These are phyloP conservation scores for Blastocystis sp. DNA, from an alignment of 352 stramenopile species.

Conservation along the genomic window DNA sequence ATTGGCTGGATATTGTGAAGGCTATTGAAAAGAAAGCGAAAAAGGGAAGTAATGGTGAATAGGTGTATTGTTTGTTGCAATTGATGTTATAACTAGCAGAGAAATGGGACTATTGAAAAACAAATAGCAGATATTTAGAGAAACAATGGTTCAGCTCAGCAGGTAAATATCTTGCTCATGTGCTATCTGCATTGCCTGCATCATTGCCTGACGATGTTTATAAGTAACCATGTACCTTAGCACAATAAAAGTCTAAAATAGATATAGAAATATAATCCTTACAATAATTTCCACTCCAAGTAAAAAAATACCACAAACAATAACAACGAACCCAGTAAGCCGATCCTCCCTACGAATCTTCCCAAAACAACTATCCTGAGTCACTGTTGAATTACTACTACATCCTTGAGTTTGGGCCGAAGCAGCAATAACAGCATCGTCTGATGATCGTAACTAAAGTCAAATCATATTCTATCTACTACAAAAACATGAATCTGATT, in stretches of 20 bases:
- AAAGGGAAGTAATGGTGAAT: too few relatives aligned
- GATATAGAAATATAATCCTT: not conserved
- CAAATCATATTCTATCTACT: not conserved
- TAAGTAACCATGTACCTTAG: not conserved
- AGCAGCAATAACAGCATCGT: not conserved
- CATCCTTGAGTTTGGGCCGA: not conserved
- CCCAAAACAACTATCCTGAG: not conserved
- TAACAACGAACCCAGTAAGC: not conserved
- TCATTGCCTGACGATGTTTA: not conserved
- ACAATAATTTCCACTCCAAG: not conserved
- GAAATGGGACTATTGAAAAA: too few relatives aligned
- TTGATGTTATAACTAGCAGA: too few relatives aligned
- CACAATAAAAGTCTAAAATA: not conserved
- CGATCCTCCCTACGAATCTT: not conserved
- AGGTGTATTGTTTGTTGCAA: too few relatives aligned
- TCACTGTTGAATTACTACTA: too few relatives aligned
- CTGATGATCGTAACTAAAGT: not conserved
- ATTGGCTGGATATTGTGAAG: constrained; percentile 31
- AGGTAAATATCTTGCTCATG: not conserved
- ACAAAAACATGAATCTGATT: not conserved
- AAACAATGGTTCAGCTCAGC: not conserved
- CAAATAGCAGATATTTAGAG: too few relatives aligned
- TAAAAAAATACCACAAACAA: not conserved
- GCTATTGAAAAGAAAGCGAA: constrained; percentile 2
- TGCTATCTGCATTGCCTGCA: not conserved